A percentile compares a stretch with the other conserved stretches of the same genome.
phyloP scores from a whole-genome alignment of 495 filamentous ascomycete genomes.

The Haplographium delicatum region DNA sequence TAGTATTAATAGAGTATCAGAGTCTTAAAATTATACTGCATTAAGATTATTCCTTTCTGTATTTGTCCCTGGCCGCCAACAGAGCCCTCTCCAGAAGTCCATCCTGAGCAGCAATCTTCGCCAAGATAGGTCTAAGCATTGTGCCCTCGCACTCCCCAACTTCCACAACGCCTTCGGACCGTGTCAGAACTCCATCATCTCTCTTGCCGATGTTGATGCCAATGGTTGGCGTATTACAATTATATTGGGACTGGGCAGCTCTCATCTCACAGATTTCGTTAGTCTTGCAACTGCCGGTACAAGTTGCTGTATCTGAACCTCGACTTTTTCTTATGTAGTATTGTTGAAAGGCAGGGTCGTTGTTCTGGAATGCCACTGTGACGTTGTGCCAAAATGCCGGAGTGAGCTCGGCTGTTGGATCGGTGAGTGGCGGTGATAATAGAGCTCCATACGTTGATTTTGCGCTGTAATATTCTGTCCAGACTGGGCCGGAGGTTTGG shows the following conservation, averaged over 20 bases:
- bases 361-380: slow-evolving; percentile 35
- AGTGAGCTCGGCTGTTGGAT: slow-evolving; percentile 37
- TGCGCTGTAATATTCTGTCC: slow-evolving; percentile 49
- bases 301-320: slow-evolving; percentile 30
- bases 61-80: background rate
- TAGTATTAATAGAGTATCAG: no score
- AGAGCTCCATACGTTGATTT: slow-evolving; percentile 45
- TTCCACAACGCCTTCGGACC: background rate
- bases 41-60: background rate
- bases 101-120: background rate
- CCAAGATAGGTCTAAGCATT: slow-evolving; percentile 3
- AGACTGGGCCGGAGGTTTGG: slow-evolving; percentile 36
- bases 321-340: slow-evolving; percentile 35
- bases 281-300: slow-evolving; percentile 31
- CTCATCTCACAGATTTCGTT: slow-evolving; percentile 38
- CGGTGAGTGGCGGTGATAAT: slow-evolving; percentile 33
- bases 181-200: background rate
- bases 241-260: slow-evolving; percentile 24
- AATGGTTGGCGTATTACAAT: slow-evolving; percentile 5
- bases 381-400: slow-evolving; percentile 57
- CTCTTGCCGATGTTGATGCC: slow-evolving; percentile 6
- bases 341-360: slow-evolving; percentile 32
- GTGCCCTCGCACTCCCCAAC: slow-evolving; percentile 2
- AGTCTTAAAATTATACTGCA: background rate
- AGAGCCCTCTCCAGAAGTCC: background rate